These are phyloP conservation scores for Stemphylium lycopersici DNA, from an alignment of 2,329 filamentous ascomycete species.

Conservation along the genomic window DNA sequence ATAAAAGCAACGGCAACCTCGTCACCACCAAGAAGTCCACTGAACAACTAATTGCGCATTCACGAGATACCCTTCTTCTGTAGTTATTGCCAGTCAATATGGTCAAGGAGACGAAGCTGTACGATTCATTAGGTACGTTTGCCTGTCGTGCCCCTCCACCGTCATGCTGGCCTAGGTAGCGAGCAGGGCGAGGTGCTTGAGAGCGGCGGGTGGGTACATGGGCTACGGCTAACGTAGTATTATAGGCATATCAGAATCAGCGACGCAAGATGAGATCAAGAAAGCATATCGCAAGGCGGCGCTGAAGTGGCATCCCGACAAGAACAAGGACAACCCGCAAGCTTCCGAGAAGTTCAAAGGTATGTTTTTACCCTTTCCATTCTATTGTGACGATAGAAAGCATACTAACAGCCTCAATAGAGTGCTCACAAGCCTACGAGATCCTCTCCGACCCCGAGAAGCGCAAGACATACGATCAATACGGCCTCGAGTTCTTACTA, in stretches of 20 bases:
- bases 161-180: conserved; percentile 10
- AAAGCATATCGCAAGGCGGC: conserved; percentile 93
- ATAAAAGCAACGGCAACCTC: conserved; percentile 36
- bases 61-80: conserved; percentile 18
- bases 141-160: conserved; percentile 30
- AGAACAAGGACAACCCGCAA: conserved; percentile 89
- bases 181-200: conserved; percentile 8
- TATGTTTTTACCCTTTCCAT: conserved; percentile 35
- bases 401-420: conserved; percentile 51
- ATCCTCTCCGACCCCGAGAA: conserved; percentile 97
- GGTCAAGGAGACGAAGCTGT: conserved; percentile 95
- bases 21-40: conserved; percentile 22
- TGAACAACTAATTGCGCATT: conserved; percentile 16
- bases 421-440: conserved; percentile 96
- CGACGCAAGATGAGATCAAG: conserved; percentile 92
- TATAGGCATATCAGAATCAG: conserved; percentile 72
- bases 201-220: conserved; percentile 12
- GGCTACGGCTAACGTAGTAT: conserved; percentile 25
- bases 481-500: conserved; percentile 89
- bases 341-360: conserved; percentile 94
- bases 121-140: conserved; percentile 72
- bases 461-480: conserved; percentile 93
- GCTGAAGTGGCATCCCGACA: conserved; percentile 93
- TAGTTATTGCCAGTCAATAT: conserved; percentile 59
- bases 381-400: neutral